Evolutionary conservation across 225 moss, liverwort and hornwort genomes (phyloP).

Genomic region (Takakia lepidozioides): DNA sequence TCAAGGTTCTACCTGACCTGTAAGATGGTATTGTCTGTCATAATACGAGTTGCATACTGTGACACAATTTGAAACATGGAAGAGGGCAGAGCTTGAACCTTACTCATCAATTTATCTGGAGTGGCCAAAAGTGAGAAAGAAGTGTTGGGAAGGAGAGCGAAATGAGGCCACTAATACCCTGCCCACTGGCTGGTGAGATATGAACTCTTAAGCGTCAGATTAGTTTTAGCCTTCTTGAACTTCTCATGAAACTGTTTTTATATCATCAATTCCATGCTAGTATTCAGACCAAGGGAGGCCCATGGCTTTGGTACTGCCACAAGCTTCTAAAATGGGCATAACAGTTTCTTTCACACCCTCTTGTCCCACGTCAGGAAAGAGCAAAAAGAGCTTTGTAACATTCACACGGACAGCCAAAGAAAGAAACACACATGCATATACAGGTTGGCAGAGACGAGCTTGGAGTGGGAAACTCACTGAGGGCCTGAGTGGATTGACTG

Average conservation of each 20-base stretch:
- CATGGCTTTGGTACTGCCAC: too few species aligned
- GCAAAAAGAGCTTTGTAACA: not conserved
- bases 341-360: too few species aligned
- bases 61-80: not conserved
- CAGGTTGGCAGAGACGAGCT: not conserved
- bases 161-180: too few species aligned
- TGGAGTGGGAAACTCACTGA: constrained; percentile 31
- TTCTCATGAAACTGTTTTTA: not conserved
- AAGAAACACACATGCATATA: too few species aligned
- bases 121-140: too few species aligned
- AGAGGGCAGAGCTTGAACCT: too few species aligned
- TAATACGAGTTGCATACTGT: not conserved
- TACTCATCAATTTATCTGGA: too few species aligned
- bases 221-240: too few species aligned
- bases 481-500: constrained; percentile 45
- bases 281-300: not conserved
- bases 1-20: too few species aligned
- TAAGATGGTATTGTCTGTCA: not conserved
- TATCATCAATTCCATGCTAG: not conserved
- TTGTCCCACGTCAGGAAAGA: not conserved
- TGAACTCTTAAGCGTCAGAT: not conserved
- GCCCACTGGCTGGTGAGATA: too few species aligned
- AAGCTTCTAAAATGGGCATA: not conserved
- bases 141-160: too few species aligned
- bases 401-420: too few species aligned